Evolutionary conservation across 2,329 filamentous ascomycete species (phyloP).

Genomic region (Aspergillus hiratsukae): DNA sequence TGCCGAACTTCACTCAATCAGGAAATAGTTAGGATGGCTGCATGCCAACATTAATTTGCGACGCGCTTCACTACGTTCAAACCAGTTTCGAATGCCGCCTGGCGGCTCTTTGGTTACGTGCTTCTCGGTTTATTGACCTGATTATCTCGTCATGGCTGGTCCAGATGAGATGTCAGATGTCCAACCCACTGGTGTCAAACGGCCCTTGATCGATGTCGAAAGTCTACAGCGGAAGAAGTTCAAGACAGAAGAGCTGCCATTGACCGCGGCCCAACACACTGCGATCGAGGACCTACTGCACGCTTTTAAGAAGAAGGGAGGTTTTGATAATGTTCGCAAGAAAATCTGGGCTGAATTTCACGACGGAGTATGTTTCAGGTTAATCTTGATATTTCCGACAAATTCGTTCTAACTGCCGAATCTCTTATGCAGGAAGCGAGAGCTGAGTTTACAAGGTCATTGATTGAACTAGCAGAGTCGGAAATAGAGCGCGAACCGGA

Average conservation of each 20-base stretch:
- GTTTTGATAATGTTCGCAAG: conserved; percentile 60
- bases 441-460: conserved; percentile 46
- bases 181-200: conserved; percentile 24
- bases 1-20: conserved; percentile 4
- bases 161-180: conserved; percentile 28
- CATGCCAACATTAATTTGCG: not conserved
- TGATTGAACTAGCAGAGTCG: conserved; percentile 53
- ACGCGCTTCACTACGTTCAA: not conserved
- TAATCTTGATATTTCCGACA: conserved; percentile 1
- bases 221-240: conserved; percentile 45
- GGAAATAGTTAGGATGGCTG: conserved; percentile 4
- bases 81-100: not conserved
- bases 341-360: conserved; percentile 57
- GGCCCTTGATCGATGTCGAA: conserved; percentile 29
- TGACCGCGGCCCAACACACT: conserved; percentile 54
- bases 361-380: conserved; percentile 42
- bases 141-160: conserved; percentile 29
- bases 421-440: conserved; percentile 45
- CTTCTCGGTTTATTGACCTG: not conserved
- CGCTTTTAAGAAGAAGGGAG: conserved; percentile 63
- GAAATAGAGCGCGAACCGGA: conserved; percentile 61
- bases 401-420: conserved; percentile 7
- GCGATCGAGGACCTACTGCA: conserved; percentile 58
- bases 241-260: conserved; percentile 58
- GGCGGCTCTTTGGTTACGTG: not conserved